Percentiles rank a stretch among this genome's conserved stretches.
Evolutionary conservation across 2,329 filamentous ascomycete genomes (phyloP).

Genomic region (Colletotrichum falcatum): DNA sequence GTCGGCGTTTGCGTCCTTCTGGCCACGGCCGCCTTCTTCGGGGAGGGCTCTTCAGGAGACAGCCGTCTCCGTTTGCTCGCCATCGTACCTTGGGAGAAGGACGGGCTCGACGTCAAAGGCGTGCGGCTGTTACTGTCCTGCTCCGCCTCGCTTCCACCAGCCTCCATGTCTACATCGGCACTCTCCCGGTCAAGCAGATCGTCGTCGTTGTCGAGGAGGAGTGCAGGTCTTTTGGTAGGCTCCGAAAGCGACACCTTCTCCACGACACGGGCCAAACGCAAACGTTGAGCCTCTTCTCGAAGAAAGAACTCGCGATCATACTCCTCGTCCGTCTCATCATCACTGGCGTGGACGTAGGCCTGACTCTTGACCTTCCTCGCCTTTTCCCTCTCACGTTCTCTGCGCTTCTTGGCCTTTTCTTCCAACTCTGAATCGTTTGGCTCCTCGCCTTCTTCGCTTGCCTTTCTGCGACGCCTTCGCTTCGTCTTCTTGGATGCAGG

Average conservation of each 20-base stretch:
- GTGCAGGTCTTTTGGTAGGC: slow-evolving; percentile 47
- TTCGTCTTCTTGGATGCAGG: slow-evolving; percentile 48
- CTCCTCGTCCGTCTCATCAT: slow-evolving; percentile 89
- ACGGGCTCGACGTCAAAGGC: slow-evolving; percentile 30
- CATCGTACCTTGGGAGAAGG: slow-evolving; percentile 32
- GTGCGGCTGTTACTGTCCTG: slow-evolving; percentile 13
- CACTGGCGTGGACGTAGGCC: slow-evolving; percentile 82
- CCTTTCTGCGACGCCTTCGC: slow-evolving; percentile 61
- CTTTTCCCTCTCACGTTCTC: slow-evolving; percentile 80
- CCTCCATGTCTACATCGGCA: slow-evolving; percentile 47
- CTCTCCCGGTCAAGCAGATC: slow-evolving; percentile 32
- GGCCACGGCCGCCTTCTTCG: slow-evolving; percentile 30
- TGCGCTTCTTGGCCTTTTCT: slow-evolving; percentile 70
- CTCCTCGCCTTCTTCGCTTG: slow-evolving; percentile 57
- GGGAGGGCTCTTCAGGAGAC: slow-evolving; percentile 1
- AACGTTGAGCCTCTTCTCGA: slow-evolving; percentile 69
- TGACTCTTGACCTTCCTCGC: slow-evolving; percentile 85
- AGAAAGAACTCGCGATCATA: slow-evolving; percentile 80
- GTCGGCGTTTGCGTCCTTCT: slow-evolving; percentile 41
- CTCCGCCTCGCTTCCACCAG: slow-evolving; percentile 37
- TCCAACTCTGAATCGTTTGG: slow-evolving; percentile 73
- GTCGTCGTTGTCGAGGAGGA: slow-evolving; percentile 44
- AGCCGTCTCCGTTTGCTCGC: slow-evolving; percentile 29
- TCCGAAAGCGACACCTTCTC: slow-evolving; percentile 43
- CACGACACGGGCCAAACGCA: slow-evolving; percentile 54